Percentiles rank a stretch among this genome's conserved stretches.
Evolutionary conservation across 768 basidiomycete genomes (phyloP).

Genomic region (Rhodosporidiobolus odoratus): DNA sequence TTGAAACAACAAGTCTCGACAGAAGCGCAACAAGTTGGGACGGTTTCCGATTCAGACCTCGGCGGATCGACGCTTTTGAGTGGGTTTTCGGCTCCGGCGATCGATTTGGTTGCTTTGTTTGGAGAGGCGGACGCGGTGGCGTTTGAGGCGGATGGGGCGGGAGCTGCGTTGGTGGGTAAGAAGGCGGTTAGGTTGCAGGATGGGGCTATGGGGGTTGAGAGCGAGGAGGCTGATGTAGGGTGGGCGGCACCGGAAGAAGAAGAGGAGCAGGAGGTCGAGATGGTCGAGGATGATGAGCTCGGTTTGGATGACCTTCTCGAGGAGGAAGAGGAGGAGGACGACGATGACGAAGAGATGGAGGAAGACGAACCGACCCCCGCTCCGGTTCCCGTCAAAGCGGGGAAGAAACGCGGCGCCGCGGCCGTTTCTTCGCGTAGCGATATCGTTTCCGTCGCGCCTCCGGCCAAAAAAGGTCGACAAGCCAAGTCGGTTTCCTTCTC

Average conservation of each 20-base stretch:
- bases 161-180: constrained; percentile 49
- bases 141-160: constrained; percentile 53
- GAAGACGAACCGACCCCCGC: constrained; percentile 15
- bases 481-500: constrained; percentile 38
- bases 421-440: background rate
- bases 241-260: constrained; percentile 35
- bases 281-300: constrained; percentile 29
- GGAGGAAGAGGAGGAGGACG: constrained; percentile 19
- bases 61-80: constrained; percentile 78
- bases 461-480: constrained; percentile 27
- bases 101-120: constrained; percentile 74
- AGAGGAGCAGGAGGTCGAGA: constrained; percentile 10
- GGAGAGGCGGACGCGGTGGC: constrained; percentile 75
- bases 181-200: constrained; percentile 45
- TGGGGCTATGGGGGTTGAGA: constrained; percentile 49
- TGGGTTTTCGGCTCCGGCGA: constrained; percentile 64
- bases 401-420: constrained; percentile 26
- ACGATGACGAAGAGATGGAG: constrained; percentile 28
- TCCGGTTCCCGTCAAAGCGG: constrained; percentile 5
- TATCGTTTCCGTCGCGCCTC: constrained; percentile 40
- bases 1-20: constrained; percentile 49
- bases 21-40: constrained; percentile 19
- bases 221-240: constrained; percentile 40
- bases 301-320: constrained; percentile 22
- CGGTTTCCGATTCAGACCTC: constrained; percentile 63